Percentiles rank a stretch among this genome's conserved stretches.
These are phyloP conservation scores for Rhizomucor pusillus DNA, from an alignment of 371 early-diverging fungal species.

Conservation along the genomic window DNA sequence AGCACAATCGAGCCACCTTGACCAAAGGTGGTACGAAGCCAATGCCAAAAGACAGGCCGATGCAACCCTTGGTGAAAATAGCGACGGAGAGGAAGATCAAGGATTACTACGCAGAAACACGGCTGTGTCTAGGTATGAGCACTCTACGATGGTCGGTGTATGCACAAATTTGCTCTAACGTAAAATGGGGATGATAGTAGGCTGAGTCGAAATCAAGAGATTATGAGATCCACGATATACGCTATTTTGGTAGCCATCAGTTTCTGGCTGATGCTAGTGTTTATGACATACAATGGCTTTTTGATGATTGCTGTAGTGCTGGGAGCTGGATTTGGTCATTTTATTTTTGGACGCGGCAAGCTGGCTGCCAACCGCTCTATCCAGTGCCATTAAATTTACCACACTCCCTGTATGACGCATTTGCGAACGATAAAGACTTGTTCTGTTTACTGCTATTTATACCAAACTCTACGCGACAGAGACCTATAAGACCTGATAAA, in stretches of 20 bases:
- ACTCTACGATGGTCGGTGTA: no score
- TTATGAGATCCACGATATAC: constrained; percentile 60
- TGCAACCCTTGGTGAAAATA: not conserved
- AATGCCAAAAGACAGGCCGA: constrained; percentile 5
- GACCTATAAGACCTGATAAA: no score
- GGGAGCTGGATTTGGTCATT: constrained; percentile 76
- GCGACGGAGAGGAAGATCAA: not conserved
- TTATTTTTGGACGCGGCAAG: constrained; percentile 48
- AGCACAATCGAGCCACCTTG: constrained; percentile 47
- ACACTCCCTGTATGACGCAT: no score
- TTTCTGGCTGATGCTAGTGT: constrained; percentile 81
- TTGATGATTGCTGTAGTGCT: constrained; percentile 67
- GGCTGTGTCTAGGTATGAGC: no score
- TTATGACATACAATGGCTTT: constrained; percentile 86
- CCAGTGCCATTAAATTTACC: constrained; percentile 45
- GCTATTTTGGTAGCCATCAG: constrained; percentile 68
- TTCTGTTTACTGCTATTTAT: no score
- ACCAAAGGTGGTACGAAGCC: constrained; percentile 33
- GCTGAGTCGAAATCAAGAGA: constrained; percentile 38
- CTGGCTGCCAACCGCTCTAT: constrained; percentile 29
- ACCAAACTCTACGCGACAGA: no score
- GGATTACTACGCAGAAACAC: no score
- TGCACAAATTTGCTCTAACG: no score
- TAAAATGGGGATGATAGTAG: no score
- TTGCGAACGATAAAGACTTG: no score